Evolutionary conservation across 2,329 filamentous ascomycete species (phyloP).

Genomic region (Penicillium sp.): DNA sequence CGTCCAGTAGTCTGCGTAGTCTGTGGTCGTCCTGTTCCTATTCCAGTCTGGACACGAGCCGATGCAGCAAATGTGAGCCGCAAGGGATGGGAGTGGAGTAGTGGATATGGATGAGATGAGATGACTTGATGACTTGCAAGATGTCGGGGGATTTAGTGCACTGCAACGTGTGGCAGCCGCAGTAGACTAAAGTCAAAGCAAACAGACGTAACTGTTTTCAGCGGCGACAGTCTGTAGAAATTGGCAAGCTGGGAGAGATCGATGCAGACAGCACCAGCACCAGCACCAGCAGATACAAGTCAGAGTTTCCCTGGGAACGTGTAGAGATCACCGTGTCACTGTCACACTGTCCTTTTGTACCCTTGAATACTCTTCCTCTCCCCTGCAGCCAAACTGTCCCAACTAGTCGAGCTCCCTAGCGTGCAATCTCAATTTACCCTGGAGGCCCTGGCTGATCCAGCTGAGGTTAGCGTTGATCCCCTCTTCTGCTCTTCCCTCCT

Average conservation of each 20-base stretch:
- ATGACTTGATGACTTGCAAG: not conserved
- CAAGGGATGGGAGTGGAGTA: conserved; percentile 20
- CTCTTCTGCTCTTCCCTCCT: conserved; percentile 20
- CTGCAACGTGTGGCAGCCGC: conserved; percentile 2
- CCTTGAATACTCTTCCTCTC: not conserved
- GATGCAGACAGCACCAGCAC: not conserved
- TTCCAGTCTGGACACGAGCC: conserved; percentile 20
- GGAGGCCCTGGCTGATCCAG: conserved; percentile 14
- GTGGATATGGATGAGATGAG: conserved; percentile 2
- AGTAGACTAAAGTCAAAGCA: not conserved
- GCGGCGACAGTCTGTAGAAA: not conserved
- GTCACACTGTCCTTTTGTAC: too few relatives aligned
- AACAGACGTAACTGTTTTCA: not conserved
- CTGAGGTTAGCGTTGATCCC: conserved; percentile 24
- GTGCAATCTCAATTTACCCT: conserved; percentile 13
- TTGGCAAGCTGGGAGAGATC: too few relatives aligned
- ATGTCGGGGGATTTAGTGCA: conserved; percentile 1
- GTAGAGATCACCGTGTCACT: too few relatives aligned
- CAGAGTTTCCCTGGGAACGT: conserved; percentile 4
- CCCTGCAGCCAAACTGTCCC: not conserved
- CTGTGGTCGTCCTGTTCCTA: too few relatives aligned
- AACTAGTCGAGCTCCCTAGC: conserved; percentile 25
- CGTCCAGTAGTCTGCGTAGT: not conserved
- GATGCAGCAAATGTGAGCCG: conserved; percentile 27
- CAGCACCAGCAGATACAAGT: not conserved